Conservation (phyloP, 345 rosid species). For the Aurinia saxatilis region DNA sequence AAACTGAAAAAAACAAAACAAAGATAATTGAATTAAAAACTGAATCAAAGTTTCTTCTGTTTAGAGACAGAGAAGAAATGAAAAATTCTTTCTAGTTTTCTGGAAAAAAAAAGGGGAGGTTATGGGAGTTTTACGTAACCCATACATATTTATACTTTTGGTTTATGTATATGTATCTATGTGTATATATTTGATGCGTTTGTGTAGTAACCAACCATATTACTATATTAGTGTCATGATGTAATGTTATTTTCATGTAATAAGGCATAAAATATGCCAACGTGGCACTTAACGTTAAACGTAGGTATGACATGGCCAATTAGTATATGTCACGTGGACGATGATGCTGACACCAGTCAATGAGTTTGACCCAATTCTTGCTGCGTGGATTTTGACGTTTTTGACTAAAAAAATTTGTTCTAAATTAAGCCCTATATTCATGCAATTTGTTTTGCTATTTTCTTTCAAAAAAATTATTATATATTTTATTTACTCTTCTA, state of each 20-base stretch:
- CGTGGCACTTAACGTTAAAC: constrained; percentile 8
- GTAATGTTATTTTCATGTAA: not conserved
- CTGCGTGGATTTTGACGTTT: constrained; percentile 16
- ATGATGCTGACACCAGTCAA: too few species aligned
- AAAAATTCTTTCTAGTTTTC: constrained; percentile 1
- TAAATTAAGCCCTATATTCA: constrained; percentile 26
- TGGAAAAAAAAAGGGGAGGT: not conserved
- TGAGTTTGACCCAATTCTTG: constrained; percentile 23
- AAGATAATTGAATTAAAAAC: not conserved
- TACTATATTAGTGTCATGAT: too few species aligned
- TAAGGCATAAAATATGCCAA: not conserved
- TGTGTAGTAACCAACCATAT: not conserved
- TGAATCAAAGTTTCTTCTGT: constrained; percentile 19
- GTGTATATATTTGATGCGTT: not conserved
- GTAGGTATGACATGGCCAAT: not conserved
- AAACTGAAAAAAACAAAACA: constrained; percentile 12
- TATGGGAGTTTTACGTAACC: constrained; percentile 33
- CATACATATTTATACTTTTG: constrained; percentile 16
- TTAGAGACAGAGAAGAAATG: constrained; percentile 19
- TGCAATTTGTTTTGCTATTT: constrained; percentile 18
- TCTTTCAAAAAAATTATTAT: not conserved
- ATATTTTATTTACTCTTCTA: not conserved
- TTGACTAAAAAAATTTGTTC: constrained; percentile 6
- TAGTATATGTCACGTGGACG: not conserved
- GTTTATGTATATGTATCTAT: not conserved